Percentiles rank a stretch among this genome's conserved stretches.
Conservation (phyloP, 805 yeast genomes). For the Kluyveromyces siamensis region DNA sequence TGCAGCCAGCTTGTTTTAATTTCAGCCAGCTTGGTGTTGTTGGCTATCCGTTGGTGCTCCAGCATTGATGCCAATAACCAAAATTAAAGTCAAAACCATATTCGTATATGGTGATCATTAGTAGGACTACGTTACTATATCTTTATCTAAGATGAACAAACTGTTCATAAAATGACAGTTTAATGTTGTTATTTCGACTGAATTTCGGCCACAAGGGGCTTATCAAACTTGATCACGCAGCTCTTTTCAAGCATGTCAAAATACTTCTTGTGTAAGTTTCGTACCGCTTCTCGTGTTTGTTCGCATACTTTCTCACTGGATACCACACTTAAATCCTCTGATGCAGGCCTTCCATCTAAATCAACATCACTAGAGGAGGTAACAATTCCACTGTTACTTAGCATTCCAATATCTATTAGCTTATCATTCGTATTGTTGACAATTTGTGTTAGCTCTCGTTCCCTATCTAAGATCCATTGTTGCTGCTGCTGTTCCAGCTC, state of each 20-base stretch:
- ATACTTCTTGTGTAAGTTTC: background rate
- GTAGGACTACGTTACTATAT: too few relatives aligned
- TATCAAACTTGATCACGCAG: background rate
- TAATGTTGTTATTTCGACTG: background rate
- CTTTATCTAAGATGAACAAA: too few relatives aligned
- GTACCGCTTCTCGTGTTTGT: background rate
- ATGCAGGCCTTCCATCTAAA: background rate
- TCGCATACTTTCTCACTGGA: background rate
- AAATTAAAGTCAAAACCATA: too few relatives aligned
- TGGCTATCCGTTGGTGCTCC: too few relatives aligned
- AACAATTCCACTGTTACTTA: slow-evolving; percentile 28
- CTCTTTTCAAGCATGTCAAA: background rate
- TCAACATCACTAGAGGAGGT: slow-evolving; percentile 16
- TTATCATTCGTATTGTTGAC: slow-evolving; percentile 27
- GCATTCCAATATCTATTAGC: slow-evolving; percentile 29
- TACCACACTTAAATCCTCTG: background rate
- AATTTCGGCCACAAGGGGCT: slow-evolving; percentile 1
- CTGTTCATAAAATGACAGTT: too few relatives aligned
- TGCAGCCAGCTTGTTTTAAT: too few relatives aligned
- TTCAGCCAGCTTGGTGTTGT: too few relatives aligned
- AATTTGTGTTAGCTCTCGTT: slow-evolving; percentile 22
- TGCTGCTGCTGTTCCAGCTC: slow-evolving; percentile 14
- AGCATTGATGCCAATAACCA: too few relatives aligned
- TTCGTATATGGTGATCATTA: too few relatives aligned
- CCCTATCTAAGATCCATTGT: slow-evolving; percentile 17